Evolutionary conservation across 345 rosid genomes (phyloP), one percentile per base, ranked within the genome.

Genomic region (Conringia planisiliqua): DNA sequence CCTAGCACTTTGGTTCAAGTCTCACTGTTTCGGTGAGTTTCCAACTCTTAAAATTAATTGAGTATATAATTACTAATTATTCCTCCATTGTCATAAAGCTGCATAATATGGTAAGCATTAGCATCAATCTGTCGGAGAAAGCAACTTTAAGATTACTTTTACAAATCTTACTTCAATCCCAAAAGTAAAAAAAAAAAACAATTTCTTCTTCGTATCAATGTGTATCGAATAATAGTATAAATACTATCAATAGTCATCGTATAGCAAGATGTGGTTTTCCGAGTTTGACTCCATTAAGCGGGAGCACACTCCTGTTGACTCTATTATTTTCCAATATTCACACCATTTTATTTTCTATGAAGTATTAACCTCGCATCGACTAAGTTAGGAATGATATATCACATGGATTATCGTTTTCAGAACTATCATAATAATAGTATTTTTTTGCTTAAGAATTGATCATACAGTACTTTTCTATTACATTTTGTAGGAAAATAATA

Each of bases 1-100:
- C 98, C 98, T 0, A 58, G 67, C 72, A 75, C 97, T 46, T 83
- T 93, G 58, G 98, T 88, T 76, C 98, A 93, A 66, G 97, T 90
- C 78, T 89, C 97, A 1, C 83, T 93, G 36, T 90, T 93, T 84
- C 74, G 97, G 98, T 91, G 42, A 32, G 74, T 55, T 24, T 44
- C 40, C 22, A 62, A 20, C 40, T 66, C 64, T 3, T n/a, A 5
- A 5, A 20, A 64, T 56, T 22, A 20, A 5, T 32, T 18, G 6
- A n/a, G 17, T 50, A 17, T 5, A 50, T 52, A 36, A 22, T 27
- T 20, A 9, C 54, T 27, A 29, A 29, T 12, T 17, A 11, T 50
- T 38, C 60, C 47, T 65, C 68, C 12, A 36, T 71, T 46, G 46
- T 36, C 12, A 36, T n/a, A 73, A 65, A 65, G 39, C 39, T 73